Evolutionary conservation across 352 stramenopile species (phyloP).

Genomic region (Pythium coloratum): DNA sequence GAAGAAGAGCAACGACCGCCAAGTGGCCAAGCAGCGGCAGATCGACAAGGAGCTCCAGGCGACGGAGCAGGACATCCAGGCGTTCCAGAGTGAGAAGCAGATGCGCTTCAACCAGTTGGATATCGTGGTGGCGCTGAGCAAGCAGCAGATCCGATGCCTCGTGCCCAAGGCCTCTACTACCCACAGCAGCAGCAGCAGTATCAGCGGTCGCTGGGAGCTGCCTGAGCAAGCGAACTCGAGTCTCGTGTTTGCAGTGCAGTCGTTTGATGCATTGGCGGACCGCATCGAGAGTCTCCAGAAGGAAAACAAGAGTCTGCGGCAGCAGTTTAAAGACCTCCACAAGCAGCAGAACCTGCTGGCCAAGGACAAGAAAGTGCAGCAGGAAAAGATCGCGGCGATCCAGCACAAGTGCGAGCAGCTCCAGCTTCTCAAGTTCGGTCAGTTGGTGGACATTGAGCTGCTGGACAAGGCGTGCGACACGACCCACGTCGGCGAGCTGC

Average conservation of each 20-base stretch:
- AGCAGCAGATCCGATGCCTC: conserved; percentile 72
- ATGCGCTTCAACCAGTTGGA: conserved; percentile 87
- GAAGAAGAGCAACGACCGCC: conserved; percentile 81
- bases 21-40: conserved; percentile 79
- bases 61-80: conserved; percentile 87
- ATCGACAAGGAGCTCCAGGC: conserved; percentile 92
- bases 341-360: conserved; percentile 81
- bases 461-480: conserved; percentile 88
- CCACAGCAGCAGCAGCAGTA: background rate
- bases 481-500: conserved; percentile 63
- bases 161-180: conserved; percentile 18
- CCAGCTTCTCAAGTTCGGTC: conserved; percentile 80
- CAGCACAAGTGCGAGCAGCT: conserved; percentile 75
- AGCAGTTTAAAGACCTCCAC: conserved; percentile 89
- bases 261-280: conserved; percentile 59
- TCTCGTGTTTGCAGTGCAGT: conserved; percentile 73
- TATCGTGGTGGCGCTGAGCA: conserved; percentile 76
- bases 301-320: conserved; percentile 84
- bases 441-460: conserved; percentile 83
- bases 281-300: conserved; percentile 81
- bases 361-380: conserved; percentile 78
- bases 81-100: conserved; percentile 95
- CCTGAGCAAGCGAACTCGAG: conserved; percentile 49
- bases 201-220: conserved; percentile 34
- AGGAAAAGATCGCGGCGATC: conserved; percentile 63